Evolutionary conservation across 306 rosid species (phyloP).

Genomic region (Vachellia pachyceras): DNA sequence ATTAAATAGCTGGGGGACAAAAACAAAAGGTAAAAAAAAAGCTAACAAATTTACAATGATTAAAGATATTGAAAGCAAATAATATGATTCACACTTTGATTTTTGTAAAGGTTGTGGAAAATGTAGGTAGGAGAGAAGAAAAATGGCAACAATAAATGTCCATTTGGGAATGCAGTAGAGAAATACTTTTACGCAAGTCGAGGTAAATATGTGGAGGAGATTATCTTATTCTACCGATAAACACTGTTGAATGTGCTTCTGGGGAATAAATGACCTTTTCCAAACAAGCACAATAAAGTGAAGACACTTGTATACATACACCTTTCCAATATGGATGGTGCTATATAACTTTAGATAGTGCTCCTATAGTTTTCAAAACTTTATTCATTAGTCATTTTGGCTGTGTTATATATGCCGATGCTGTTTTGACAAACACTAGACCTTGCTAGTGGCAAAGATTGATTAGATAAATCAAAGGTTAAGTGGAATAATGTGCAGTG

Average conservation of each 20-base stretch:
- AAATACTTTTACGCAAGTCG: too few species aligned
- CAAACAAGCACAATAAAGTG: too few species aligned
- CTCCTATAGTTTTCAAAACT: constrained; percentile 3
- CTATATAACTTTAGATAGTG: constrained; percentile 22
- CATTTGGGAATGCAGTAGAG: too few species aligned
- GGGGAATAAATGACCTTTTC: too few species aligned
- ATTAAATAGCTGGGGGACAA: too few species aligned
- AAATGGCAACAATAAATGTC: background rate
- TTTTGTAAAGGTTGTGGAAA: background rate
- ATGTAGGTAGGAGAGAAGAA: background rate
- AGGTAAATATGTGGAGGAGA: too few species aligned
- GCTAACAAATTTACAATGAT: constrained; percentile 23
- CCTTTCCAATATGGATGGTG: constrained; percentile 16
- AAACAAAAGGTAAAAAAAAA: background rate
- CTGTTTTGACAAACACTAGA: background rate
- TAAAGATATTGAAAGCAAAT: constrained; percentile 21
- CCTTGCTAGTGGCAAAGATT: background rate
- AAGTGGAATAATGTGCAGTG: background rate
- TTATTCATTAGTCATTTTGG: background rate
- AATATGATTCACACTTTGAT: constrained; percentile 13
- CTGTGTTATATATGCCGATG: constrained; percentile 26
- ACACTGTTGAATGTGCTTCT: too few species aligned
- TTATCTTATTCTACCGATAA: too few species aligned
- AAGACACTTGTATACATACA: background rate
- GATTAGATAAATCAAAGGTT: too few species aligned